A percentile compares a stretch with the other conserved stretches of the same genome.
phyloP scores from a whole-genome alignment of 257 asterid species.

The Gentiana straminea region DNA sequence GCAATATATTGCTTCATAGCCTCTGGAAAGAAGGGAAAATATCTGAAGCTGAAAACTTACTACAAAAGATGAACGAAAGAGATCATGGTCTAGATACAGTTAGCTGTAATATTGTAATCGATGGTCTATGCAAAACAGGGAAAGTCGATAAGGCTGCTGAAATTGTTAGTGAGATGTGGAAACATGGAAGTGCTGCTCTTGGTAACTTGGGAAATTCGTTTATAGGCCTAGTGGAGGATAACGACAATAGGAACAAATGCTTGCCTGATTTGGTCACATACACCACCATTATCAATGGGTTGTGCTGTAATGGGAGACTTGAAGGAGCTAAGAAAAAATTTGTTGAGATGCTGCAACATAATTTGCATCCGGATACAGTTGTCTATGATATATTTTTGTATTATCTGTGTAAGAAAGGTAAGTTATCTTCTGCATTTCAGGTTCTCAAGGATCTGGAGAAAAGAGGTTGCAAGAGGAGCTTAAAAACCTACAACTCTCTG shows the following conservation, averaged over 20 bases:
- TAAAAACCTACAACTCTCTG: slow-evolving; percentile 69
- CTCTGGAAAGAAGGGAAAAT: slow-evolving; percentile 84
- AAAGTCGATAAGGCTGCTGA: slow-evolving; percentile 83
- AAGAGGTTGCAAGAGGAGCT: slow-evolving; percentile 67
- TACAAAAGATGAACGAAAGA: slow-evolving; percentile 80
- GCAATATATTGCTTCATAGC: slow-evolving; percentile 71
- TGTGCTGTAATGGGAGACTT: slow-evolving; percentile 70
- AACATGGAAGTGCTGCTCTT: slow-evolving; percentile 85
- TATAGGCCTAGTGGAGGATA: slow-evolving; percentile 64
- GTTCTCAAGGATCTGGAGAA: slow-evolving; percentile 95
- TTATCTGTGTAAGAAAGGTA: slow-evolving; percentile 65
- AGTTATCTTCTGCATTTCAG: slow-evolving; percentile 84
- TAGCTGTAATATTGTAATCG: slow-evolving; percentile 86
- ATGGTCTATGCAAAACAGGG: slow-evolving; percentile 71
- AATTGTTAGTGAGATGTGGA: slow-evolving; percentile 84
- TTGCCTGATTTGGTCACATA: slow-evolving; percentile 82
- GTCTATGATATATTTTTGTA: slow-evolving; percentile 55
- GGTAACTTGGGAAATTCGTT: slow-evolving; percentile 76
- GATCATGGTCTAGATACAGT: slow-evolving; percentile 62
- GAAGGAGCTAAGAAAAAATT: slow-evolving; percentile 77
- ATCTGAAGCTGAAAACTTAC: slow-evolving; percentile 70
- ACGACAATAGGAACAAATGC: slow-evolving; percentile 40
- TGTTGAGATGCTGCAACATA: slow-evolving; percentile 69
- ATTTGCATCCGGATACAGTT: slow-evolving; percentile 62
- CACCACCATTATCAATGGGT: slow-evolving; percentile 60